phyloP scores from a whole-genome alignment of 257 asterid species.

The Forsythia viridissima region DNA sequence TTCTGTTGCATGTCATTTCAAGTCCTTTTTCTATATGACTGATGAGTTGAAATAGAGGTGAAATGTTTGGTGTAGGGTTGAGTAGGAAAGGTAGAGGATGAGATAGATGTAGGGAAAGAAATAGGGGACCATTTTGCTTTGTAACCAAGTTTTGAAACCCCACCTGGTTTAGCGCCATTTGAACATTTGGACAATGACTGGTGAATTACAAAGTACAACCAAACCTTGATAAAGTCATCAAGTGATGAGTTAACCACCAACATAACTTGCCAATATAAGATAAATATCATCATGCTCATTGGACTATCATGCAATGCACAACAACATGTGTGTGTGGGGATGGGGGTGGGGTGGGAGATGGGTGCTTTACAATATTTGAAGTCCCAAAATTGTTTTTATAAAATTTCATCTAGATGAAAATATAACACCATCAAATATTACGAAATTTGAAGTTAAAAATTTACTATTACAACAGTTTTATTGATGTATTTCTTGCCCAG shows the following conservation, averaged over 20 bases:
- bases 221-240: background rate
- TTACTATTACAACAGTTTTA: too few relatives aligned
- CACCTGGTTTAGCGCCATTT: conserved; percentile 19
- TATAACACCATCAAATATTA: too few relatives aligned
- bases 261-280: too few relatives aligned
- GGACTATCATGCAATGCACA: too few relatives aligned
- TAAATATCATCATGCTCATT: too few relatives aligned
- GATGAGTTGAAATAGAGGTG: background rate
- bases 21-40: conserved; percentile 26
- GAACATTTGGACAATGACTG: conserved; percentile 3
- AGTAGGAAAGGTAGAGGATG: background rate
- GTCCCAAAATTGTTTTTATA: too few relatives aligned
- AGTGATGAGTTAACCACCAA: background rate
- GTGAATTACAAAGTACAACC: conserved; percentile 16
- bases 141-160: background rate
- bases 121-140: conserved; percentile 21
- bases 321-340: too few relatives aligned
- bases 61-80: background rate
- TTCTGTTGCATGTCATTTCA: conserved; percentile 15
- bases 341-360: too few relatives aligned
- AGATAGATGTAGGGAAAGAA: background rate
- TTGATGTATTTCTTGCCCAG: too few relatives aligned
- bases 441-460: too few relatives aligned
- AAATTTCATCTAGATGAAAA: too few relatives aligned
- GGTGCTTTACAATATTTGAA: too few relatives aligned